These are phyloP conservation scores for Pestalotiopsis sp. DNA, from an alignment of 2,329 filamentous ascomycete species.

Conservation along the genomic window DNA sequence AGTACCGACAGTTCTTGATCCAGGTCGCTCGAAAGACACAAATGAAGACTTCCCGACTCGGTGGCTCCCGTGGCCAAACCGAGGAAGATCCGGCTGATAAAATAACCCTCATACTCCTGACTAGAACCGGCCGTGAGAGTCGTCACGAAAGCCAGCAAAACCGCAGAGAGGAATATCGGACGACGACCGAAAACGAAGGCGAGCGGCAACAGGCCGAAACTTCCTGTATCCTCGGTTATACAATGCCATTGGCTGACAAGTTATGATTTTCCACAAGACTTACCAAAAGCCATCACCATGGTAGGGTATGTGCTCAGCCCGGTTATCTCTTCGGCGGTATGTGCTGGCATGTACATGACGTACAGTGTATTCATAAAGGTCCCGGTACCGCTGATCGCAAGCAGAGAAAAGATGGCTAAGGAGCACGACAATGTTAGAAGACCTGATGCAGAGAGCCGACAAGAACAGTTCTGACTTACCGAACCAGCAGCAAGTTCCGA, in stretches of 20 bases:
- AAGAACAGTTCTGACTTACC: constrained; percentile 10
- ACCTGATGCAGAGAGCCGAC: not conserved
- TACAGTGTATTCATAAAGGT: constrained; percentile 15
- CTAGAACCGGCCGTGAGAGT: constrained; percentile 34
- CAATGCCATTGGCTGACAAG: not conserved
- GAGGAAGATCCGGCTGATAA: constrained; percentile 35
- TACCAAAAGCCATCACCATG: constrained; percentile 13
- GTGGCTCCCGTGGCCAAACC: constrained; percentile 38
- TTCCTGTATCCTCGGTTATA: constrained; percentile 12
- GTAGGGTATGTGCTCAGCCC: constrained; percentile 11
- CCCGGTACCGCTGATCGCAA: constrained; percentile 13
- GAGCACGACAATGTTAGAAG: not conserved
- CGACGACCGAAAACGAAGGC: constrained; percentile 38
- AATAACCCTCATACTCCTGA: constrained; percentile 34
- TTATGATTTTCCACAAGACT: constrained; percentile 27
- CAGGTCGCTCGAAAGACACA: not conserved
- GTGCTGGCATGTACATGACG: constrained; percentile 8
- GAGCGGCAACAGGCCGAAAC: constrained; percentile 37
- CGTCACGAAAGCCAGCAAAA: constrained; percentile 29
- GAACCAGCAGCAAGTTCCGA: constrained; percentile 30
- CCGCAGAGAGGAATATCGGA: constrained; percentile 33
- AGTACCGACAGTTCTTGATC: not conserved
- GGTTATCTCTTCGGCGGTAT: constrained; percentile 9
- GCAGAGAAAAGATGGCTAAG: constrained; percentile 11
- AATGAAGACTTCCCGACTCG: constrained; percentile 25